Conservation (phyloP, 75 land plant species). For the Sequoia sempervirens region DNA sequence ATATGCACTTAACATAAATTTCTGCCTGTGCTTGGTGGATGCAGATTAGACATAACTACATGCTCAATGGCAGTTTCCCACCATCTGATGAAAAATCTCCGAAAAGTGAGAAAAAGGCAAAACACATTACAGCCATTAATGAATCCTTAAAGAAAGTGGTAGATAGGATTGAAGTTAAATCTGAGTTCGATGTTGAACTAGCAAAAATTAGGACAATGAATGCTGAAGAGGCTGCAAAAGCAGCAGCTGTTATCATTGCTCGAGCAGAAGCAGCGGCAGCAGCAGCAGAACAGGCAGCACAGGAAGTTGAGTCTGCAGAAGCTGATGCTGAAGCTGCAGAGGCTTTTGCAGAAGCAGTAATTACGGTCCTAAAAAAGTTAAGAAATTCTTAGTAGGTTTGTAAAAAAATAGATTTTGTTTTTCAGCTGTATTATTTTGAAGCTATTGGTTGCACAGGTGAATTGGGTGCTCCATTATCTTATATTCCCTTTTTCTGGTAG, state of each 20-base stretch:
- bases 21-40: background rate
- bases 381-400: background rate
- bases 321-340: slow-evolving; percentile 85
- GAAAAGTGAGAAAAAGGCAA: slow-evolving; percentile 6
- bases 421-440: background rate
- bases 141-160: slow-evolving; percentile 9
- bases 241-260: slow-evolving; percentile 83
- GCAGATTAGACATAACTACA: slow-evolving; percentile 8
- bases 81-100: background rate
- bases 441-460: background rate
- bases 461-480: background rate
- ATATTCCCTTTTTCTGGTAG: background rate
- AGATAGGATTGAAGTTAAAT: slow-evolving; percentile 14
- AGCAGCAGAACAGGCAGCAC: slow-evolving; percentile 84
- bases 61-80: slow-evolving; percentile 4
- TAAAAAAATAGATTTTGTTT: background rate
- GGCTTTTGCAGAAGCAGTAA: slow-evolving; percentile 79
- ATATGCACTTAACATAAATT: background rate
- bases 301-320: slow-evolving; percentile 88
- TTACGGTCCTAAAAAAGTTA: slow-evolving; percentile 27
- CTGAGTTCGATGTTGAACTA: slow-evolving; percentile 53
- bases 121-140: background rate
- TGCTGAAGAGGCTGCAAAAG: slow-evolving; percentile 77
- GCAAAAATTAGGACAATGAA: slow-evolving; percentile 67
- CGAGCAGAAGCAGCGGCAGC: slow-evolving; percentile 87